A percentile compares a stretch with the other conserved stretches of the same genome.
Evolutionary conservation across 2,329 filamentous ascomycete species (phyloP).

Genomic region (Botrytis paeoniae): DNA sequence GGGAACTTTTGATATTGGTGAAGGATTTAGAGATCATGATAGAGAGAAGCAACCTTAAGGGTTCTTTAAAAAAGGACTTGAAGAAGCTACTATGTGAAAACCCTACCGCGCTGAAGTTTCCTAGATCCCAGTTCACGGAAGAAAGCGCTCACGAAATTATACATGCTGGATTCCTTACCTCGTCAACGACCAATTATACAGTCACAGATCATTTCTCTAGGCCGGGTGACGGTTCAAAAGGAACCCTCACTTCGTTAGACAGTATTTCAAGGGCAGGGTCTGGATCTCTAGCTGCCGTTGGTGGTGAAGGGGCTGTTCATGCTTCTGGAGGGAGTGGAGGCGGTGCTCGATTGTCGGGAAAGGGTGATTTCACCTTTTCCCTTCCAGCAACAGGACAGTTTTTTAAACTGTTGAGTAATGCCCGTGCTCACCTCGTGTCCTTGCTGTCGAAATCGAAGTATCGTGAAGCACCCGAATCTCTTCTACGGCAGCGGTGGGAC

Average conservation of each 20-base stretch:
- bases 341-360: conserved; percentile 30
- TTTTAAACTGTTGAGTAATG: conserved; percentile 61
- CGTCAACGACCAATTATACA: conserved; percentile 40
- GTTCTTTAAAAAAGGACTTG: conserved; percentile 51
- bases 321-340: conserved; percentile 54
- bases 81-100: conserved; percentile 49
- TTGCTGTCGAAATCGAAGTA: conserved; percentile 58
- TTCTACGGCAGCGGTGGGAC: conserved; percentile 68
- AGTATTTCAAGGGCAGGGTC: conserved; percentile 63
- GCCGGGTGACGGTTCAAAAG: conserved; percentile 41
- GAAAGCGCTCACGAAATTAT: conserved; percentile 57
- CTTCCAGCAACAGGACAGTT: conserved; percentile 66
- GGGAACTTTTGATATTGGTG: conserved; percentile 62
- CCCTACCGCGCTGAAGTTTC: conserved; percentile 46
- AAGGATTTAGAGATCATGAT: conserved; percentile 54
- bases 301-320: conserved; percentile 63
- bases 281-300: conserved; percentile 66
- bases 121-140: conserved; percentile 42
- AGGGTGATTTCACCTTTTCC: conserved; percentile 51
- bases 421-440: conserved; percentile 58
- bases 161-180: conserved; percentile 64
- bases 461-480: conserved; percentile 59
- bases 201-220: conserved; percentile 43
- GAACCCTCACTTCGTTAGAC: conserved; percentile 58
- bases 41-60: conserved; percentile 39